Evolutionary conservation across 192 early-diverging fungal species (phyloP), one percentile per base, ranked within the genome.

Genomic region (Coemansia sp.): DNA sequence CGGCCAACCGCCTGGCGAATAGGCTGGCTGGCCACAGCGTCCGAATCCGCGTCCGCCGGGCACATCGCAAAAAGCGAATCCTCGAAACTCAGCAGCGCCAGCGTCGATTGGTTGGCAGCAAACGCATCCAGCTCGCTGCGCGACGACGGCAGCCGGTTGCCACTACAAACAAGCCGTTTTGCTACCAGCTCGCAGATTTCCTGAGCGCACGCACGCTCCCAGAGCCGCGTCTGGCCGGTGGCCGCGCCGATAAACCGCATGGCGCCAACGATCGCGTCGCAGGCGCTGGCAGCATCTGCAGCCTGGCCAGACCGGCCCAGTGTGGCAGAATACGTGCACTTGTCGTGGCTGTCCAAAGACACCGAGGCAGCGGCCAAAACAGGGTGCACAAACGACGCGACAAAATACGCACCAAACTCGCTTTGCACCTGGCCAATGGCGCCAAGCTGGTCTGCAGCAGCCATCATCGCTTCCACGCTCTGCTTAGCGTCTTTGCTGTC

Each of bases 51-150:
- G 14, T 20, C 58, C 6, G 7, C 4, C 15, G 52, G 6, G 17
- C 48, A 34, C 15, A 73, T 38, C 20, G n/a, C 72, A 43, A 73
- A 33, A 14, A 79, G 35, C 32, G 20, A 4, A 17, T 51, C 43
- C 22, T 79, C 77, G 61, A 74, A 74, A 15, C n/a, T 60, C 8
- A 67, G 57, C 61, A 79, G 59, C 20, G 9, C 17, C 11, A 48
- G 35, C 32, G 52, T 68, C 61, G 34, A 57, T 32, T 4, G 28
- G 55, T 28, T 17, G 14, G 43, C 51, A 14, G 36, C 71, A 71
- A n/a, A 45, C 65, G 6, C 51, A 43, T 11, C 74, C 3, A 48
- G 61, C 9, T 45, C 72, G 2, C 34, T 53, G 32, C 77, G 59
- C 5, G 72, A 61, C 2, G 55, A 45, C 18, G 72, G 77, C 39